phyloP scores from a whole-genome alignment of 306 rosid genomes.

The Rubus idaeus region DNA sequence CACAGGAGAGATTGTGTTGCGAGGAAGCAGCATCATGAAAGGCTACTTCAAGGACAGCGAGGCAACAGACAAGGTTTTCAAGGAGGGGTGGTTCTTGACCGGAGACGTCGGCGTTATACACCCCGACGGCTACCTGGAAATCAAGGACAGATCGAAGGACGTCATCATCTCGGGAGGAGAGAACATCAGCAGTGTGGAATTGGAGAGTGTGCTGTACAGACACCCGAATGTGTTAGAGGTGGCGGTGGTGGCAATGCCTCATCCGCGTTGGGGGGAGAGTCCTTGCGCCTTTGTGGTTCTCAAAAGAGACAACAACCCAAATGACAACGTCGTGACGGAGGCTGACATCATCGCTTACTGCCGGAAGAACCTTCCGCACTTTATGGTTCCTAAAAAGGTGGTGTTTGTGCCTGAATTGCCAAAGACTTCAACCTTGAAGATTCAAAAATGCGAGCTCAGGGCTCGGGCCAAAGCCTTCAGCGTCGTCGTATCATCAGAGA shows the following conservation, averaged over 20 bases:
- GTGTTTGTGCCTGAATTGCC: slow-evolving; percentile 40
- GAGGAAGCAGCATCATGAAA: slow-evolving; percentile 83
- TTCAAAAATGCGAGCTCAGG: slow-evolving; percentile 38
- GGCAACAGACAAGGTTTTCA: slow-evolving; percentile 51
- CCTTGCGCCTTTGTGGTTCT: slow-evolving; percentile 78
- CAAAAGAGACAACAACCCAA: slow-evolving; percentile 2
- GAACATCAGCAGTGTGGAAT: slow-evolving; percentile 82
- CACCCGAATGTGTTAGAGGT: slow-evolving; percentile 75
- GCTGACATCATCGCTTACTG: slow-evolving; percentile 32
- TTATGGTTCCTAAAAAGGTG: slow-evolving; percentile 49
- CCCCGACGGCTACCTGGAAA: slow-evolving; percentile 81
- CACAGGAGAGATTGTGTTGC: slow-evolving; percentile 74
- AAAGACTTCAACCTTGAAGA: slow-evolving; percentile 43
- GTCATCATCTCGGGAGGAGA: slow-evolving; percentile 96
- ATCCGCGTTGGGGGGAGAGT: slow-evolving; percentile 83
- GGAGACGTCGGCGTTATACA: slow-evolving; percentile 88
- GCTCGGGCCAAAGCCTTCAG: slow-evolving; percentile 23
- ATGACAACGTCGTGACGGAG: slow-evolving; percentile 21
- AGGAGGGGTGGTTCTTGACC: slow-evolving; percentile 73
- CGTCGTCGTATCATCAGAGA: neutral
- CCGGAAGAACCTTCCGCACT: slow-evolving; percentile 40
- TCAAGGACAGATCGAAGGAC: slow-evolving; percentile 84
- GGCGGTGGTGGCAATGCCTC: slow-evolving; percentile 94
- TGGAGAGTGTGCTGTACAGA: slow-evolving; percentile 56
- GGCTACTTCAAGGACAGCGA: slow-evolving; percentile 65